Evolutionary conservation across 2,329 filamentous ascomycete genomes (phyloP), one percentile per base, ranked within the genome.

Genomic region (Epichloe bromicola): DNA sequence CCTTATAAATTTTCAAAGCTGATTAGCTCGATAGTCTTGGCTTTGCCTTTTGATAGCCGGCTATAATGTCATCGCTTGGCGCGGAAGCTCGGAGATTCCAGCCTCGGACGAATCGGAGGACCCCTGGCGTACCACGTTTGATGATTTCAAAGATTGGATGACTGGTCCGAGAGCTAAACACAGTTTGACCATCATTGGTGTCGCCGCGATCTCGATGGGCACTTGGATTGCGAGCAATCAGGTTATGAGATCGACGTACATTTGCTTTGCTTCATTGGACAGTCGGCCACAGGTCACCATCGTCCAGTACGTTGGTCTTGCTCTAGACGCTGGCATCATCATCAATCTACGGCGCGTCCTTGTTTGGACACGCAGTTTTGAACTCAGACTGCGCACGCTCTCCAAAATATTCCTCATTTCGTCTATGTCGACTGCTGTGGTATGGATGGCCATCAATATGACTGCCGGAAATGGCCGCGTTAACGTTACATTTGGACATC

Each of bases 291-390:
- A 60, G 17, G 62, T 71, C 1, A 55, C 72, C 1, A 54, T 65
- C n/a, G 56, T 73, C 6, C 76, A 79, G 54, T 54, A 69, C 46
- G 17, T 67, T 1, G 72, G 73, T 0, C 59, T 79, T 17, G 52
- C 69, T 20, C 62, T 76, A 5, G 76, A 80, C 55, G 67, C 70
- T 6, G 51, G 62, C 39, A 71, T 78, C 48, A 58, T 74, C 19
- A 58, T 76, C n/a, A 59, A 76, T 10, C 53, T 69, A 2, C 79
- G 76, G 75, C 70, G 74, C 37, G 65, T 76, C 4, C 60, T 80
- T 5, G 69, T 70, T 12, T 78, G 75, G 74, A 65, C 72, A 1
- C 68, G 71, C 40, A 75, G 73, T 0, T 70, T 72, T 5, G 74
- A 69, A 54, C 60, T 63, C 34, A 70, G 74, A 3, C 60, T 79